These are phyloP conservation scores for Ceratobasidium papillatum DNA, from an alignment of 1,284 basidiomycete genomes.

Conservation along the genomic window DNA sequence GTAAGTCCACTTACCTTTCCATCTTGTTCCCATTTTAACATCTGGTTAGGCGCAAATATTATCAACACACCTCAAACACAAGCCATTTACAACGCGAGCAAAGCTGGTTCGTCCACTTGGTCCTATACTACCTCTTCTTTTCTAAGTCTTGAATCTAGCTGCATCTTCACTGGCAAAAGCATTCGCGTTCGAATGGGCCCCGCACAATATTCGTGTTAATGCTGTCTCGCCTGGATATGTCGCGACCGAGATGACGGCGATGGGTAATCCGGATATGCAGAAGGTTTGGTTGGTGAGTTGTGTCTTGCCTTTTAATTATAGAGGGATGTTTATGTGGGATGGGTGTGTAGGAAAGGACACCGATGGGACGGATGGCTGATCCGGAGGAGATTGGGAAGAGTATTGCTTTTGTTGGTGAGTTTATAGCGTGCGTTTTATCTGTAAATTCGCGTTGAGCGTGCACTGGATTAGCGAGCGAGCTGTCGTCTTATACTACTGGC, in stretches of 20 bases:
- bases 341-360: constrained; percentile 21
- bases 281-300: constrained; percentile 36
- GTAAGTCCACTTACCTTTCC: constrained; percentile 47
- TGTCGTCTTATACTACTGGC: constrained; percentile 33
- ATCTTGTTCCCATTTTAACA: not conserved
- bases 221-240: constrained; percentile 68
- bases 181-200: constrained; percentile 69
- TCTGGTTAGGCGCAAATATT: not conserved
- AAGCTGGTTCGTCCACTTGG: constrained; percentile 11
- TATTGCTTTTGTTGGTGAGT: constrained; percentile 28
- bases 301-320: not conserved
- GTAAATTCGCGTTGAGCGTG: not conserved
- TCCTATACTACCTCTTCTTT: constrained; percentile 29
- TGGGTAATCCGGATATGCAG: constrained; percentile 35
- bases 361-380: constrained; percentile 23
- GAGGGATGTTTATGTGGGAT: not conserved
- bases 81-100: constrained; percentile 36
- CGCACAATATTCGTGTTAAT: constrained; percentile 65
- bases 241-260: constrained; percentile 46
- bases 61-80: constrained; percentile 36
- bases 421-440: not conserved
- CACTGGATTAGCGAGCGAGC: constrained; percentile 9
- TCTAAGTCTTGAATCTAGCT: constrained; percentile 64
- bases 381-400: constrained; percentile 31
- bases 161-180: constrained; percentile 65